Percentiles rank a stretch among this genome's conserved stretches.
Evolutionary conservation across 1,284 basidiomycete species (phyloP).

Genomic region (Rhodotorula glutinis): DNA sequence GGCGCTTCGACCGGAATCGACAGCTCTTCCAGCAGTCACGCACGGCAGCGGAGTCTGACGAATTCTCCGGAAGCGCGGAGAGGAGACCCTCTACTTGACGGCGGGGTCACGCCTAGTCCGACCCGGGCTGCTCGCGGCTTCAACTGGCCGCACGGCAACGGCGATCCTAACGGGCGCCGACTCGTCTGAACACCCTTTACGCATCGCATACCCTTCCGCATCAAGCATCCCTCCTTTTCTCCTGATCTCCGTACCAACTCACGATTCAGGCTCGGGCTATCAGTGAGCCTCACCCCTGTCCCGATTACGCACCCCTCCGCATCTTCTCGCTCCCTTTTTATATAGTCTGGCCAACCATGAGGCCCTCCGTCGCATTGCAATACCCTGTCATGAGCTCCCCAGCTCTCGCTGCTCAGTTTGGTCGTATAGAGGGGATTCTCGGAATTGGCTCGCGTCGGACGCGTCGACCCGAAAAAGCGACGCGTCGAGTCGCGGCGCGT

Average conservation of each 20-base stretch:
- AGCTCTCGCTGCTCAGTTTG: too few species aligned
- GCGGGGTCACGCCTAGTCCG: constrained; percentile 5
- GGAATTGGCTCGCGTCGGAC: too few species aligned
- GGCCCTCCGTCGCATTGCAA: too few species aligned
- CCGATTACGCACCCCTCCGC: too few species aligned
- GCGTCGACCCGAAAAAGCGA: not conserved
- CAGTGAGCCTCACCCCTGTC: too few species aligned
- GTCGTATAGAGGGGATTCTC: too few species aligned
- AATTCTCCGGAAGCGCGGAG: not conserved
- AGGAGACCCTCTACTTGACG: not conserved
- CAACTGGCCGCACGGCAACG: not conserved
- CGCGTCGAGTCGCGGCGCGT: constrained; percentile 2
- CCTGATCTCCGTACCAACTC: not conserved
- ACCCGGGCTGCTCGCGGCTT: not conserved
- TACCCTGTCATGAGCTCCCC: too few species aligned
- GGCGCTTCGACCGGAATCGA: not conserved
- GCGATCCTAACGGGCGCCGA: not conserved
- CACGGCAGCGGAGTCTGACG: constrained; percentile 7
- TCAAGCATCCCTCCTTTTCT: not conserved
- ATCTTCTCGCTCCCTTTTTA: too few species aligned
- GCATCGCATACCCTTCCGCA: not conserved
- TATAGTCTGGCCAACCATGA: too few species aligned
- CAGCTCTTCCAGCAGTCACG: not conserved
- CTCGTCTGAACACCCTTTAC: not conserved
- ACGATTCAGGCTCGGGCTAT: too few species aligned